Evolutionary conservation across 1,139 yeast species (phyloP), one percentile per base, ranked within the genome.

Genomic region (Meyerozyma smithsonii): DNA sequence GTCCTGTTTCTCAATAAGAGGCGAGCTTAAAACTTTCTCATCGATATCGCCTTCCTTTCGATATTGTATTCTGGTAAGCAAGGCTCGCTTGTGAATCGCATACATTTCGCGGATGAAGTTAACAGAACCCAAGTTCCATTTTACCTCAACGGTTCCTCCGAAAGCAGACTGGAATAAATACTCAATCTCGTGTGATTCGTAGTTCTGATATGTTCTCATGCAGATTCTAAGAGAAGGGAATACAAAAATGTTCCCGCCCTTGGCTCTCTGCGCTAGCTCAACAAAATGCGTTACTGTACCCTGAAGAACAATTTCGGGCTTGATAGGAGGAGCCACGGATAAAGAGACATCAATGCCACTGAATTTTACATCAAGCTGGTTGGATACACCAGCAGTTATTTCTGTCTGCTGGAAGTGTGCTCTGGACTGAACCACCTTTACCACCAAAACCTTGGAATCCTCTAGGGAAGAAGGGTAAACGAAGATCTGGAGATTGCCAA

Each of bases 81-180:
- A 58, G 4, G 77, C 73, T 38, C 61, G 59, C 28, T 58, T 49
- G 62, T 90, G 96, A 3, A 89, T 78, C 10, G 59, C 52, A 43
- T 60, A 86, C 96, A 92, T 88, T 50, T 88, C 96, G 35, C 95
- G 72, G 28, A 92, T 87, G 49, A 88, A 88, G 51, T 85, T 86
- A n/a, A 90, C 82, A 0, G 95, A 83, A 0, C 97, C 97, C 36
- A 92, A 65, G 56, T 92, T 92, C 97, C 97, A 92, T 35, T 89
- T 77, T 3, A 92, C 81, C 46, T 88, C 95, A 35, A 92, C 95
- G 8, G 88, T 79, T 23, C 96, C 96, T 8, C 89, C 95, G 64
- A 92, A 88, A 2, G 81, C 69, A 28, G 92, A 81, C 37, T 71
- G 73, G 55, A 76, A 90, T 4, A 74, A 63, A 52, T 81, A 87